These are phyloP conservation scores for Abelmoschus esculentus DNA, from an alignment of 345 rosid species.

Conservation along the genomic window DNA sequence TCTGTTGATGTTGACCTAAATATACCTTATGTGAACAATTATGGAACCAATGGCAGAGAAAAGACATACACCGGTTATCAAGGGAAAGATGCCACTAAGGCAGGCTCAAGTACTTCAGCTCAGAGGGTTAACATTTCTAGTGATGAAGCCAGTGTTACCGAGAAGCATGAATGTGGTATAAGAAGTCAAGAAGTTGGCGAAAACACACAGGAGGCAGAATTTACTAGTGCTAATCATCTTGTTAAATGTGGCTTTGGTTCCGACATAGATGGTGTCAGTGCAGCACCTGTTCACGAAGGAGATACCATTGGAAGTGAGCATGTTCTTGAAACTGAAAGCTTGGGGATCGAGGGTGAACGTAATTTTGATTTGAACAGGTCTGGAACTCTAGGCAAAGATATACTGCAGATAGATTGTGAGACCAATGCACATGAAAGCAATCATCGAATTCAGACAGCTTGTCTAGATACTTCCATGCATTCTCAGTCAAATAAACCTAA, in stretches of 20 bases:
- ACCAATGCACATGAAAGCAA: conserved; percentile 36
- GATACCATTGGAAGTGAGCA: conserved; percentile 65
- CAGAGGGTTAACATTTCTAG: conserved; percentile 40
- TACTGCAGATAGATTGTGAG: conserved; percentile 77
- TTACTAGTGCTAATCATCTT: conserved; percentile 36
- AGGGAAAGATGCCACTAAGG: conserved; percentile 30
- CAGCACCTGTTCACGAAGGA: conserved; percentile 46
- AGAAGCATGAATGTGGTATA: conserved; percentile 72
- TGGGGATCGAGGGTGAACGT: conserved; percentile 32
- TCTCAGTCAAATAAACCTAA: conserved; percentile 28
- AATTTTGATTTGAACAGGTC: conserved; percentile 33
- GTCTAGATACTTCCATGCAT: conserved; percentile 17
- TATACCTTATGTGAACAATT: conserved; percentile 22
- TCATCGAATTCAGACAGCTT: conserved; percentile 22
- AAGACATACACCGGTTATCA: conserved; percentile 19
- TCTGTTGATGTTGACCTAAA: conserved; percentile 60
- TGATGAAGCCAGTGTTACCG: conserved; percentile 67
- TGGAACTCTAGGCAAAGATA: conserved; percentile 43
- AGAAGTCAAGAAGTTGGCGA: conserved; percentile 61
- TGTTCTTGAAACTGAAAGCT: conserved; percentile 76
- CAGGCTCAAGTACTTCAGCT: conserved; percentile 48
- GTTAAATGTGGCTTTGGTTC: conserved; percentile 78
- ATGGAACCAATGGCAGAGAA: conserved; percentile 21
- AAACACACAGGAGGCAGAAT: conserved; percentile 73
- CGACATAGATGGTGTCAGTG: conserved; percentile 59